Evolutionary conservation across 2,329 filamentous ascomycete species (phyloP), one percentile per base, ranked within the genome.

Genomic region (Ploettnerulaceae sp.): DNA sequence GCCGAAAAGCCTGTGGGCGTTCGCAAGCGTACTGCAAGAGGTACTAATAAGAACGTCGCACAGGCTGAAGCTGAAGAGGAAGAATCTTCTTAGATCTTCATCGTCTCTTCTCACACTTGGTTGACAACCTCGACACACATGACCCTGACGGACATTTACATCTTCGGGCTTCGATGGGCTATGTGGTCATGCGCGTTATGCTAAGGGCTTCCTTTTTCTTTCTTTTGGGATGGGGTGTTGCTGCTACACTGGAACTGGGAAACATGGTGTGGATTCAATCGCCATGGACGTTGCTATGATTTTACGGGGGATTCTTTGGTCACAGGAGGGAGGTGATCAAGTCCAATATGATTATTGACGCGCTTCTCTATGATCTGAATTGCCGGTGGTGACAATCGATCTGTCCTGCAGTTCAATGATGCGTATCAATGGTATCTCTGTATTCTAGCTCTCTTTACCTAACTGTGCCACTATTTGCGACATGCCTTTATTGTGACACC

Each of bases 21-120:
- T 46, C 44, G 47, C 46, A 49, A 49, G 47, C 49, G 49, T 49
- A 49, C 53, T 43, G 48, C 55, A 59, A 54, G 55, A 63, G 37
- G 18, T 55, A 55, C 58, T 61, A 56, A 61, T 61, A 62, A 59
- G 58, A 63, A 63, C 49, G 61, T 62, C 40, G 61, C 63, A 59
- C 66, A 82, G 75, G 76, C 77, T 64, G 61, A 62, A 38, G 75
- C 72, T 52, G 77, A 72, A 60, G 77, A 72, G 61, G 77, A 79
- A 51, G 80, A 83, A 61, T 62, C 62, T 54, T 57, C 55, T 55
- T 64, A 64, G 45, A 34, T 25, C 14, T 26, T 48, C 42, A 15
- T 44, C 21, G 24, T 22, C 42, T 43, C 41, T 52, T 53, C 45
- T 54, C 49, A 28, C 35, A 31, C 42, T 46, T 45, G 36, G 51